These are phyloP conservation scores for Giardia muris DNA, from an alignment of 208 protist genomes.

Conservation along the genomic window DNA sequence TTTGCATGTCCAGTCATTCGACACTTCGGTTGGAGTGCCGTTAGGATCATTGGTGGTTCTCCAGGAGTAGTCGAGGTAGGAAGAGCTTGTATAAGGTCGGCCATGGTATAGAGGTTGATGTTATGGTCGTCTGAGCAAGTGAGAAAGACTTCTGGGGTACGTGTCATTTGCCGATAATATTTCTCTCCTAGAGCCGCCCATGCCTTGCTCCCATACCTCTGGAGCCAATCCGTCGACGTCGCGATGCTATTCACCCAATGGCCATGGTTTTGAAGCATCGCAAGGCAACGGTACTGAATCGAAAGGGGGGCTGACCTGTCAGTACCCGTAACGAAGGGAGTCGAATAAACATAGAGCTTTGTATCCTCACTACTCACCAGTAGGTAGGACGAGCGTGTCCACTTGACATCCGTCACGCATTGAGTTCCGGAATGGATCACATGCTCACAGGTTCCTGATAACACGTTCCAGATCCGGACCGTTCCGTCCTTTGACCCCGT, in stretches of 20 bases:
- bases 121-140: slow-evolving; percentile 42
- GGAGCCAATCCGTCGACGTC: background rate
- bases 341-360: background rate
- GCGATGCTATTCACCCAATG: background rate
- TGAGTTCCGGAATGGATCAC: background rate
- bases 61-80: background rate
- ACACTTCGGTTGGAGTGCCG: slow-evolving; percentile 57
- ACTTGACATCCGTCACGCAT: background rate
- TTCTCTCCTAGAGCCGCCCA: background rate
- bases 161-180: background rate
- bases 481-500: background rate
- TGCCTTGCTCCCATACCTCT: background rate
- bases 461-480: background rate
- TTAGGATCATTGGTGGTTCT: slow-evolving; percentile 63
- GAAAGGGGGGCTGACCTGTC: background rate
- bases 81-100: slow-evolving; percentile 57
- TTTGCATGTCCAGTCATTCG: slow-evolving; percentile 55
- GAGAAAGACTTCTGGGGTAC: background rate
- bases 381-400: background rate
- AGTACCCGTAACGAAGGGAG: no score
- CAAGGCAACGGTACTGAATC: background rate
- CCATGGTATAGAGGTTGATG: slow-evolving; percentile 58
- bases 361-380: slow-evolving; percentile 5
- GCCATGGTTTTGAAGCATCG: background rate
- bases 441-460: background rate